Evolutionary conservation across 345 rosid genomes (phyloP).

Genomic region (Heritiera littoralis): DNA sequence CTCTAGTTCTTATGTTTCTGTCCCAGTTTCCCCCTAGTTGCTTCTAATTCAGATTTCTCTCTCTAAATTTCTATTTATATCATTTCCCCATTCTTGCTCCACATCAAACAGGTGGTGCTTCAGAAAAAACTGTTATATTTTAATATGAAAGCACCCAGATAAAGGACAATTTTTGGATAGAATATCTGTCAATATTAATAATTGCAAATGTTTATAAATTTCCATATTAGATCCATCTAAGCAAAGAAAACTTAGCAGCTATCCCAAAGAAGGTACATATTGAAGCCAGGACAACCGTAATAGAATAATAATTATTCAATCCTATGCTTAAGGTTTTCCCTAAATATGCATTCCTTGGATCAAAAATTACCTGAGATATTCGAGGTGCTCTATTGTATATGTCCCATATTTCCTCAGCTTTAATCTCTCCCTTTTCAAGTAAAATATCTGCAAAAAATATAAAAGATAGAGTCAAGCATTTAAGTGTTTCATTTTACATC

Average conservation of each 20-base stretch:
- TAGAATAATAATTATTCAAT: not conserved
- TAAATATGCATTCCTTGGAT: not conserved
- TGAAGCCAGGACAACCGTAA: not conserved
- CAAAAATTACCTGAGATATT: conserved; percentile 65
- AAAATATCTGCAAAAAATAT: conserved; percentile 59
- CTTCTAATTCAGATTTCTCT: not conserved
- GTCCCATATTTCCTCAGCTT: conserved; percentile 84
- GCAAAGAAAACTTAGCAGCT: not conserved
- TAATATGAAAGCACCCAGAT: not conserved
- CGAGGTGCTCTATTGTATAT: conserved; percentile 67
- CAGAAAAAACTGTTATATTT: not conserved
- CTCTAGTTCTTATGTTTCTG: not conserved
- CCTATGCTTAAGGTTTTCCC: not conserved
- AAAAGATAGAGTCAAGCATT: not conserved
- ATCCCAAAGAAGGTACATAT: not conserved
- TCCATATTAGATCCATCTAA: not conserved
- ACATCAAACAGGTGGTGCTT: not conserved
- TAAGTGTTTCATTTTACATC: not conserved
- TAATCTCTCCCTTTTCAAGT: conserved; percentile 73
- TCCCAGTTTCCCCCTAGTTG: not conserved
- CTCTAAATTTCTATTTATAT: not conserved
- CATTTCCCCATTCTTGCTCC: not conserved
- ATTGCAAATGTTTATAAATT: conserved; percentile 4
- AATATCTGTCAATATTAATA: not conserved
- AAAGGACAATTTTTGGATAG: no score